Evolutionary conservation across 495 filamentous ascomycete species (phyloP).

Genomic region (Neurospora tetraspora): DNA sequence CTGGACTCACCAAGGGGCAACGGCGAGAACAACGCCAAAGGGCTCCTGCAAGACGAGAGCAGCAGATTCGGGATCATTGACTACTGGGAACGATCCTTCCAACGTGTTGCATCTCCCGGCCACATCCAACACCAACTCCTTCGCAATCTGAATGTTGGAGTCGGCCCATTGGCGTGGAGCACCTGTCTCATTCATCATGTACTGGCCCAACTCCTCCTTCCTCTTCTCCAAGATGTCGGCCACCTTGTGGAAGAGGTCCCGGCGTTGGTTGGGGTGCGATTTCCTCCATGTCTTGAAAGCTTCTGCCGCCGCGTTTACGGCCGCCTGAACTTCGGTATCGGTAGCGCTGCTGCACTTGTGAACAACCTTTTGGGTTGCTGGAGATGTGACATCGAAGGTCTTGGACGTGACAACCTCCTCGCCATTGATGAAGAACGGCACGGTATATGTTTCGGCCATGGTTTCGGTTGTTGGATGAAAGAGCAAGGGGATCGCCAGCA

Average conservation of each 20-base stretch:
- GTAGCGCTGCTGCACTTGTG: constrained; percentile 54
- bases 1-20: constrained; percentile 66
- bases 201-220: constrained; percentile 51
- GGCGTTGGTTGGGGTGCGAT: constrained; percentile 48
- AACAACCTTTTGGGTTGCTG: constrained; percentile 49
- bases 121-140: constrained; percentile 56
- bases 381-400: constrained; percentile 59
- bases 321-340: constrained; percentile 48
- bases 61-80: constrained; percentile 41
- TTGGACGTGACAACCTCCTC: constrained; percentile 48
- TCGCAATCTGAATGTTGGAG: constrained; percentile 54
- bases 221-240: constrained; percentile 55
- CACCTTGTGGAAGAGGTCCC: constrained; percentile 62
- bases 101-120: constrained; percentile 55
- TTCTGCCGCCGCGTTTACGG: constrained; percentile 52
- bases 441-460: constrained; percentile 21
- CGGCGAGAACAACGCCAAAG: constrained; percentile 68
- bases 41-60: constrained; percentile 73
- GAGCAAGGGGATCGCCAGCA: background rate
- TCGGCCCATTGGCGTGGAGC: constrained; percentile 40
- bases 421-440: constrained; percentile 69
- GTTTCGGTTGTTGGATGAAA: background rate
- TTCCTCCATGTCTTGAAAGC: constrained; percentile 67
- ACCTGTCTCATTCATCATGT: constrained; percentile 63
- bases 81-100: constrained; percentile 50